Conservation (phyloP, 371 early-diverging fungal species). For the Globomyces sp. region DNA sequence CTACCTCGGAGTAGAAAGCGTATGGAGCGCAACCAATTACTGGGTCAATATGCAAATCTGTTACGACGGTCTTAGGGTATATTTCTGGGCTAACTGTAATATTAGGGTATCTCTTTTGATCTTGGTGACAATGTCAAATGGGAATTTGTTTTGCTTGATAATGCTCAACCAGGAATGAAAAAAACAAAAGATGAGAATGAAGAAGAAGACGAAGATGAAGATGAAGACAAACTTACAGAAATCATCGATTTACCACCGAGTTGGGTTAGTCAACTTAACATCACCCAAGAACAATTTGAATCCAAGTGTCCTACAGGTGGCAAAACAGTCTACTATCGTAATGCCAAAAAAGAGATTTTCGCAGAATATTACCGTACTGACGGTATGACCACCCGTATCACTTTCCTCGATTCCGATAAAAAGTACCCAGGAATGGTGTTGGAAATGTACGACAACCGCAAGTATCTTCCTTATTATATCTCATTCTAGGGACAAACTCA, state of each 20-base stretch:
- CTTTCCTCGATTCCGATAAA: conserved; percentile 43
- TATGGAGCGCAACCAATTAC: conserved; percentile 50
- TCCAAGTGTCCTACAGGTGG: conserved; percentile 45
- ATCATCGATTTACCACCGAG: conserved; percentile 49
- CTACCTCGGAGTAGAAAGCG: conserved; percentile 57
- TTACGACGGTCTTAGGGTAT: conserved; percentile 44
- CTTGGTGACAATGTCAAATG: conserved; percentile 57
- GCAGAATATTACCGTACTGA: conserved; percentile 52
- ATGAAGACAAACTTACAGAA: conserved; percentile 27
- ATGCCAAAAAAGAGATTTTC: conserved; percentile 52
- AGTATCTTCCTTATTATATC: no score
- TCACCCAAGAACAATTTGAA: conserved; percentile 49
- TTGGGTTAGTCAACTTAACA: conserved; percentile 46
- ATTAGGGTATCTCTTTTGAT: conserved; percentile 55
- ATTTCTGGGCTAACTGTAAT: background rate
- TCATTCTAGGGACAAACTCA: conserved; percentile 43
- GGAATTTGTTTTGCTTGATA: conserved; percentile 56
- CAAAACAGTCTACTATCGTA: conserved; percentile 40
- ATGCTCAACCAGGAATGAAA: conserved; percentile 40
- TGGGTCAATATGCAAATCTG: conserved; percentile 65
- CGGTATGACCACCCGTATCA: conserved; percentile 50
- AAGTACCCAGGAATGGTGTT: background rate
- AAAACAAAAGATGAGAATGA: conserved; percentile 21
- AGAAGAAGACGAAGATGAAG: conserved; percentile 47
- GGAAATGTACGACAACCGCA: background rate